phyloP scores from a whole-genome alignment of 148 eudicot genomes.

The Dianthus caryophyllus region DNA sequence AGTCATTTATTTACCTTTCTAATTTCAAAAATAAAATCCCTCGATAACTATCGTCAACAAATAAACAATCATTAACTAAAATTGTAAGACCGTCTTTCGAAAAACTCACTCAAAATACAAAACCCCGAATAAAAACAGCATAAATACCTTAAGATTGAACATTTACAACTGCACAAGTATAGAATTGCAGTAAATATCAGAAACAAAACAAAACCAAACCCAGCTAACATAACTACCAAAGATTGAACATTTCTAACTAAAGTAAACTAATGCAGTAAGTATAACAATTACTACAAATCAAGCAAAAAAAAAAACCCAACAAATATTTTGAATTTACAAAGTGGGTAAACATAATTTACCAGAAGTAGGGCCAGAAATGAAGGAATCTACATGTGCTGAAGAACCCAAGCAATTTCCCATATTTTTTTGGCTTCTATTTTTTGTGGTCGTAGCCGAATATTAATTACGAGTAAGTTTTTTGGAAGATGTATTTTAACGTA shows the following conservation, averaged over 20 bases:
- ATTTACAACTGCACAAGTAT: slow-evolving; percentile 4
- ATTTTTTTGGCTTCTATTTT: not conserved
- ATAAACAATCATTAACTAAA: too few relatives aligned
- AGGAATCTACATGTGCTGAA: slow-evolving; percentile 64
- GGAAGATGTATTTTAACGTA: not conserved
- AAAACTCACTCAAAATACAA: too few relatives aligned
- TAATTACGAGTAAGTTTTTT: not conserved
- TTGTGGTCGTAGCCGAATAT: too few relatives aligned
- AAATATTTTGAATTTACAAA: not conserved
- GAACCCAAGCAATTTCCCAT: slow-evolving; percentile 26
- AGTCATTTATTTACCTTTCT: too few relatives aligned
- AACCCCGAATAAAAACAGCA: not conserved
- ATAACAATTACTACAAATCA: too few relatives aligned
- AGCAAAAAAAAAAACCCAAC: not conserved
- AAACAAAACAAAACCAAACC: not conserved
- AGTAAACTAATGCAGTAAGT: too few relatives aligned
- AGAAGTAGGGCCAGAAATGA: slow-evolving; percentile 36
- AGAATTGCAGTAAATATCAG: not conserved
- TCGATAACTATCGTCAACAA: too few relatives aligned
- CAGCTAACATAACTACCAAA: not conserved
- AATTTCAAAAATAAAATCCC: too few relatives aligned
- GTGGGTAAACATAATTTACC: slow-evolving; percentile 31
- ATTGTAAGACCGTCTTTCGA: too few relatives aligned
- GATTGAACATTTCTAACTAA: too few relatives aligned
- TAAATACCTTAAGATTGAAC: slow-evolving; percentile 4